Conservation (phyloP, 371 early-diverging fungal species). For the Haplosporangium sp. region DNA sequence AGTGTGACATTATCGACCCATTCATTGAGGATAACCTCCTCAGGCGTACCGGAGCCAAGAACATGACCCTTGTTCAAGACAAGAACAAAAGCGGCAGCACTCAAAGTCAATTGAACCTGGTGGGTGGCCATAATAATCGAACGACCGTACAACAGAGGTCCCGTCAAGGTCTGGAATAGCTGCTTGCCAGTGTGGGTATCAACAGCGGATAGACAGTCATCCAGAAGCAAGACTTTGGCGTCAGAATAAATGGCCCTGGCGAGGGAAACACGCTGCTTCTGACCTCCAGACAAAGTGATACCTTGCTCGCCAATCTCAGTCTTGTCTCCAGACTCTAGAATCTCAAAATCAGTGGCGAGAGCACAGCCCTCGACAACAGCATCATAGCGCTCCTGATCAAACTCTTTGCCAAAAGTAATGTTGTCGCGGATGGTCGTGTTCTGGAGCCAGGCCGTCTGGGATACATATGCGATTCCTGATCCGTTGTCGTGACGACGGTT, state of each 20-base stretch:
- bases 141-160: constrained; percentile 74
- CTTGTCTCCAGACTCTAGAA: constrained; percentile 84
- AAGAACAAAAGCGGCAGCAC: constrained; percentile 69
- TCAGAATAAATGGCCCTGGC: constrained; percentile 88
- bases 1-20: constrained; percentile 61
- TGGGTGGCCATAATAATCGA: constrained; percentile 92
- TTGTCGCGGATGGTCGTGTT: constrained; percentile 87
- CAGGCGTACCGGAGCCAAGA: constrained; percentile 57
- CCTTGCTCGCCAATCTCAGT: constrained; percentile 95
- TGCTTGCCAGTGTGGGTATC: constrained; percentile 91
- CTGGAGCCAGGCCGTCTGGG: constrained; percentile 90
- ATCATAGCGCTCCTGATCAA: constrained; percentile 71
- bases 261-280: constrained; percentile 84
- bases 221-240: constrained; percentile 77
- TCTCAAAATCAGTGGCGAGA: constrained; percentile 78
- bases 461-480: constrained; percentile 77
- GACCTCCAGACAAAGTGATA: constrained; percentile 80
- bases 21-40: constrained; percentile 56
- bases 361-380: constrained; percentile 73
- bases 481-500: constrained; percentile 30
- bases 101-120: constrained; percentile 81
- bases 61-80: constrained; percentile 72
- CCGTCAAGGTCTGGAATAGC: constrained; percentile 74
- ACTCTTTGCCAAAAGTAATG: constrained; percentile 83
- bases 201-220: constrained; percentile 87